Percentiles rank a stretch among this genome's conserved stretches.
phyloP scores from a whole-genome alignment of 2,329 filamentous ascomycete genomes.

The Camillea tinctor region DNA sequence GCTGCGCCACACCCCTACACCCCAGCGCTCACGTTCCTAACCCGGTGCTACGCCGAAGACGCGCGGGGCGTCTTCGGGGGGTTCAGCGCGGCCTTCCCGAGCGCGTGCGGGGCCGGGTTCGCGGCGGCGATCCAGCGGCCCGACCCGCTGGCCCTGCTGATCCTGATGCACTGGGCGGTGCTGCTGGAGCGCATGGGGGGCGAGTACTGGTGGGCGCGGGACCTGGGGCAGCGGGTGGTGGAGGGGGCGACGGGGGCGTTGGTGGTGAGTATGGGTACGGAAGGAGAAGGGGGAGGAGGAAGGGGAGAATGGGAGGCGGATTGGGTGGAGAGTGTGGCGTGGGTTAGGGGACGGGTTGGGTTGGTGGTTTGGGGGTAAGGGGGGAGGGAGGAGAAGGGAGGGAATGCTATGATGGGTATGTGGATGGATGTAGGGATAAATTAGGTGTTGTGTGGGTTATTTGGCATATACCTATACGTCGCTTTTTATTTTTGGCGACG shows the following conservation, averaged over 20 bases:
- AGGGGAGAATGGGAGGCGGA: slow-evolving; percentile 25
- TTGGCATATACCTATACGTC: no score
- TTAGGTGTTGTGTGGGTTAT: no score
- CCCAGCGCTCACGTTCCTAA: slow-evolving; percentile 26
- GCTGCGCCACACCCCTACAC: slow-evolving; percentile 11
- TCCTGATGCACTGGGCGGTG: slow-evolving; percentile 39
- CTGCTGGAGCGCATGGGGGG: slow-evolving; percentile 27
- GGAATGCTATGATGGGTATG: not conserved
- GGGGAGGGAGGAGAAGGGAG: no score
- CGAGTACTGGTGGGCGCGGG: slow-evolving; percentile 26
- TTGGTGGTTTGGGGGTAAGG: not conserved
- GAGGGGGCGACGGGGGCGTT: slow-evolving; percentile 28
- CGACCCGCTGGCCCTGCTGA: slow-evolving; percentile 37
- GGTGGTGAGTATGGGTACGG: not conserved
- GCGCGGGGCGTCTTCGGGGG: slow-evolving; percentile 31
- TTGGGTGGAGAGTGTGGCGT: not conserved
- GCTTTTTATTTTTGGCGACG: no score
- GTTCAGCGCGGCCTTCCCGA: slow-evolving; percentile 33
- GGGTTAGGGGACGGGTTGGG: not conserved
- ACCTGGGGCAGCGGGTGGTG: slow-evolving; percentile 22
- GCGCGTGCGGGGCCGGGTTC: slow-evolving; percentile 32
- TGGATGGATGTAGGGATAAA: no score
- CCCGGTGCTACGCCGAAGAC: slow-evolving; percentile 36
- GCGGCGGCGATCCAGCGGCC: slow-evolving; percentile 27
- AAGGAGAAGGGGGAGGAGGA: not conserved